Conservation (phyloP, 805 yeast species). For the Wickerhamomyces queroliae region DNA sequence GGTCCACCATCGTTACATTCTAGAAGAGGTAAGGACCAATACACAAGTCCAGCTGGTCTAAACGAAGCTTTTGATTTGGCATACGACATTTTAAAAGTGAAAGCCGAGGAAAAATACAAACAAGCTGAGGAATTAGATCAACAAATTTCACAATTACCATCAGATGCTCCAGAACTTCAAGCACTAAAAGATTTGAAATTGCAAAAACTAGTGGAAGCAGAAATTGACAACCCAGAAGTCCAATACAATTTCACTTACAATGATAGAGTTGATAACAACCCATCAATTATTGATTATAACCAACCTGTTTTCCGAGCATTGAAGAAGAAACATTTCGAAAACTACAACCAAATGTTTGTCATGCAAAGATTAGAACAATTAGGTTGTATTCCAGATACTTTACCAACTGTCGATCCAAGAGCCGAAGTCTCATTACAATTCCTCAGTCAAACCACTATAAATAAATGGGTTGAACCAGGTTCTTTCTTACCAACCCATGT, state of each 20-base stretch:
- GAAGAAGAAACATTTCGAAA: constrained; percentile 68
- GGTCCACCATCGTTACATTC: constrained; percentile 53
- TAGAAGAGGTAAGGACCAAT: constrained; percentile 38
- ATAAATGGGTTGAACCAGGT: constrained; percentile 79
- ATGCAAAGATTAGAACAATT: constrained; percentile 92
- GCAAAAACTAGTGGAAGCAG: constrained; percentile 51
- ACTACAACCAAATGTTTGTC: constrained; percentile 61
- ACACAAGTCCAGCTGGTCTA: constrained; percentile 63
- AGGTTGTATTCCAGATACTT: constrained; percentile 85
- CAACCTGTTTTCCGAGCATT: constrained; percentile 77
- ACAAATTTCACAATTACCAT: constrained; percentile 10
- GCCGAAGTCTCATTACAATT: constrained; percentile 74
- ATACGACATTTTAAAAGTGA: constrained; percentile 46
- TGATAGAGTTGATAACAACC: constrained; percentile 30
- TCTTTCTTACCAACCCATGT: constrained; percentile 63
- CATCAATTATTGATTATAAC: constrained; percentile 52
- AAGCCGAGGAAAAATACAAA: constrained; percentile 39
- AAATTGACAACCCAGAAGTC: constrained; percentile 79
- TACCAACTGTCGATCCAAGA: constrained; percentile 81
- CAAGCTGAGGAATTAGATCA: constrained; percentile 31
- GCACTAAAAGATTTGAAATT: constrained; percentile 20
- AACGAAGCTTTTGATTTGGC: constrained; percentile 71
- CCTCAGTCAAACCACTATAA: constrained; percentile 58
- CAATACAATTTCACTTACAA: constrained; percentile 53
- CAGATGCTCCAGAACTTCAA: constrained; percentile 9